Conservation (phyloP, 495 filamentous ascomycete species). For the Hypomontagnella submonticulosa region DNA sequence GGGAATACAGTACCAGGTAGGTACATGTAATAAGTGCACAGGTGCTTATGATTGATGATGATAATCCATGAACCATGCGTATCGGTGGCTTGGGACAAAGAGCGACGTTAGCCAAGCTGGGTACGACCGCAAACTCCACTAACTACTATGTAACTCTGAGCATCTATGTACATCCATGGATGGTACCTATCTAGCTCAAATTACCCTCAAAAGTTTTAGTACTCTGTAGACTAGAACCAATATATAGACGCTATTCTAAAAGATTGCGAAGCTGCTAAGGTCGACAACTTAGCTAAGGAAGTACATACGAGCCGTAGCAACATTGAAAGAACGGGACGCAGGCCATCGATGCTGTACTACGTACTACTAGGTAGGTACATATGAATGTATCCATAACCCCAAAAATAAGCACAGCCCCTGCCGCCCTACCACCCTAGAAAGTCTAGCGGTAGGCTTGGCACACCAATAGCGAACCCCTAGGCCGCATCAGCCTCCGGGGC, state of each 20-base stretch:
- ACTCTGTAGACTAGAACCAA: too few species aligned
- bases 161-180: too few species aligned
- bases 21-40: background rate
- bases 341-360: background rate
- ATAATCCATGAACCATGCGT: conserved; percentile 1
- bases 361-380: conserved; percentile 13
- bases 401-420: conserved; percentile 39
- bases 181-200: too few species aligned
- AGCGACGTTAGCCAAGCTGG: conserved; percentile 33
- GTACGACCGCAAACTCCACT: background rate
- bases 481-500: conserved; percentile 24
- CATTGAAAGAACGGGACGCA: too few species aligned
- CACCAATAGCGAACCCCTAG: conserved; percentile 22
- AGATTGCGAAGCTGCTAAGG: too few species aligned
- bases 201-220: too few species aligned
- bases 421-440: conserved; percentile 9
- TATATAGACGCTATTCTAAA: too few species aligned
- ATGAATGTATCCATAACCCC: conserved; percentile 4
- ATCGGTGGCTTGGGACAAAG: conserved; percentile 36
- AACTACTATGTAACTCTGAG: too few species aligned
- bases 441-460: conserved; percentile 22
- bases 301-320: too few species aligned
- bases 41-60: conserved; percentile 19
- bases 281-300: too few species aligned
- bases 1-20: background rate